Base-by-base conservation (phyloP, 2,329 filamentous ascomycete species). In the Nothopassalora personata region DNA sequence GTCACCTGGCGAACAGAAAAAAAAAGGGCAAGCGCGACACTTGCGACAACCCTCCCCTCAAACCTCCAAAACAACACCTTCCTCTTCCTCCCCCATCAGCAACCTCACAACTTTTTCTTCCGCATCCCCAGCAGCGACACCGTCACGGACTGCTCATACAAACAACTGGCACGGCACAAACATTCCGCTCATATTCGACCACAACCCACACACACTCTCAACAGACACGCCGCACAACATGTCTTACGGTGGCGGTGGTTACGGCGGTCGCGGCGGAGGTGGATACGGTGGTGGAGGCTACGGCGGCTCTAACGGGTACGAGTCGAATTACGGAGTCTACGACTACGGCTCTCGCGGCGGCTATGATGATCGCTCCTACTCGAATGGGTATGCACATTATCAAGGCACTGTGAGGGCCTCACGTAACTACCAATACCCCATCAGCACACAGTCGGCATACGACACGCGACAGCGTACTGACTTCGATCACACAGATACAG, bases 181-280 rank as follows among this genome's bases (percentile, higher is more conserved):
- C 9, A 55, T 55, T 27, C 27, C 39, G 23, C 55, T 53, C 48
- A 46, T 45, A 46, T 53, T 50, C 55, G 28, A 57, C 47, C 30
- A 51, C 54, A 51, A 31, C 15, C 46, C 18, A 19, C 30, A 33
- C 43, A 65, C 59, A 63, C 62, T 65, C 63, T 58, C 60, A 60
- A 60, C 60, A 60, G 72, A 30, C 30, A 53, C 46, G 45, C n/a
- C 48, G 47, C 49, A 56, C 49, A 83, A 71, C 73, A 90, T 90
- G 87, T 89, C 87, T 77, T 89, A 90, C 84, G 82, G 85, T 71
- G 81, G 80, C 18, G 49, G 49, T 58, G 77, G 81, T 64, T 75
- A 78, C 62, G 74, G 77, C 64, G 74, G 74, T 56, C 71, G 73
- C 64, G 72, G 73, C 65, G 76, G 79, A 63, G 79, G 80, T 65